Conservation (phyloP, 257 asterid species). For the Primulina huaijiensis region DNA sequence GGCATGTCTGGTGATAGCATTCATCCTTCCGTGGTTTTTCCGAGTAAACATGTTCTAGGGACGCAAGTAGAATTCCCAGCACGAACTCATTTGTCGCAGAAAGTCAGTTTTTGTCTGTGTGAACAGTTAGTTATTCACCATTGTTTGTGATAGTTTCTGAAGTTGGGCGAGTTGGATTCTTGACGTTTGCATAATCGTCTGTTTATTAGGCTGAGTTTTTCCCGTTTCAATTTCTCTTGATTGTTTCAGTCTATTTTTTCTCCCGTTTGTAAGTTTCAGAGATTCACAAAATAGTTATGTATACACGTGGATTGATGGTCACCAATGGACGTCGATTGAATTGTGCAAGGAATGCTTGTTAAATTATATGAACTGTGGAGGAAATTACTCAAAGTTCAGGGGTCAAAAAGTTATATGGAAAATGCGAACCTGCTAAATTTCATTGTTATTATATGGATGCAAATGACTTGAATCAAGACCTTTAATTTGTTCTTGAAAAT, state of each 20-base stretch:
- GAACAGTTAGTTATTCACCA: neutral
- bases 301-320: neutral
- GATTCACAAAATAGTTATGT: neutral
- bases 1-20: conserved; percentile 71
- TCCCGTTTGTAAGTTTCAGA: neutral
- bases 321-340: neutral
- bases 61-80: neutral
- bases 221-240: neutral
- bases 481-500: neutral
- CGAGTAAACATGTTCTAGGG: conserved; percentile 56
- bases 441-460: no score
- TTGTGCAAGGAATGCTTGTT: neutral
- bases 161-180: neutral
- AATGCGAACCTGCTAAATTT: neutral
- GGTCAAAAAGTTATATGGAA: neutral
- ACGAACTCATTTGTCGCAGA: neutral
- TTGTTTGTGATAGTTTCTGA: neutral
- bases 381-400: neutral
- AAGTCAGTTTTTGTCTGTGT: neutral
- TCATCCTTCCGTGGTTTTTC: conserved; percentile 78
- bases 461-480: neutral
- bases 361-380: neutral
- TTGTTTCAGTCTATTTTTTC: neutral
- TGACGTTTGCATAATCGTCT: neutral
- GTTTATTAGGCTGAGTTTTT: neutral